Conservation (phyloP, 768 basidiomycete species). For the Kwoniella heveanensis region DNA sequence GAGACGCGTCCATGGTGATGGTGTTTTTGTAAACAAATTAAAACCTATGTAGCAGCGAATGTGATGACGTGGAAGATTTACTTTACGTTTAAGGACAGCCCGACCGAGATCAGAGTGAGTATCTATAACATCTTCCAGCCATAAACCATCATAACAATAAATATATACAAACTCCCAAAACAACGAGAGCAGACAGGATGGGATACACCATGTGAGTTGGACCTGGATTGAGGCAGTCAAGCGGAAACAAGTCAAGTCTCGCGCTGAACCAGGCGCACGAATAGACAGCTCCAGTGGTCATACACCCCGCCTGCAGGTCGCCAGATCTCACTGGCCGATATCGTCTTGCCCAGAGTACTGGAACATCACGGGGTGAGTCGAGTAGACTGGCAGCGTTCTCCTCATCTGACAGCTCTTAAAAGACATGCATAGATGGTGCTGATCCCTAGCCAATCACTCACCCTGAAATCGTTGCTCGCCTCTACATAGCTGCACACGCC, state of each 20-base stretch:
- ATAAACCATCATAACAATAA: too few relatives aligned
- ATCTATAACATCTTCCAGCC: too few relatives aligned
- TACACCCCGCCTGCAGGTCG: conserved; percentile 26
- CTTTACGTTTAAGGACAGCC: too few relatives aligned
- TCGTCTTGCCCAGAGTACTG: conserved; percentile 37
- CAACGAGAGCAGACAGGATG: conserved; percentile 17
- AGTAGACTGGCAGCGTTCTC: neutral
- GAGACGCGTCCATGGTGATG: too few relatives aligned
- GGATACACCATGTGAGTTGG: conserved; percentile 22
- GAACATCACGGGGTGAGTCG: conserved; percentile 42
- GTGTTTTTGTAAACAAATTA: neutral
- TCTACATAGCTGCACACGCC: conserved; percentile 33
- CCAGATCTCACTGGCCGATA: conserved; percentile 29
- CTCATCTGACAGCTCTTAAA: neutral
- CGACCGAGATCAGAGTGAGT: too few relatives aligned
- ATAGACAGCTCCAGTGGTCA: conserved; percentile 44
- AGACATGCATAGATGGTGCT: neutral
- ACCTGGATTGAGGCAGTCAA: neutral
- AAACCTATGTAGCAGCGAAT: neutral
- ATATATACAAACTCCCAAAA: too few relatives aligned
- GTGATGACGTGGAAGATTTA: conserved; percentile 27
- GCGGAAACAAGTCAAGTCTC: neutral
- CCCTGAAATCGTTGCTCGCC: neutral
- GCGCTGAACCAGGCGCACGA: neutral
- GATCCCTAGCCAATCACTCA: neutral